Evolutionary conservation across 805 yeast species (phyloP).

Genomic region (Candida arabinofermentans): DNA sequence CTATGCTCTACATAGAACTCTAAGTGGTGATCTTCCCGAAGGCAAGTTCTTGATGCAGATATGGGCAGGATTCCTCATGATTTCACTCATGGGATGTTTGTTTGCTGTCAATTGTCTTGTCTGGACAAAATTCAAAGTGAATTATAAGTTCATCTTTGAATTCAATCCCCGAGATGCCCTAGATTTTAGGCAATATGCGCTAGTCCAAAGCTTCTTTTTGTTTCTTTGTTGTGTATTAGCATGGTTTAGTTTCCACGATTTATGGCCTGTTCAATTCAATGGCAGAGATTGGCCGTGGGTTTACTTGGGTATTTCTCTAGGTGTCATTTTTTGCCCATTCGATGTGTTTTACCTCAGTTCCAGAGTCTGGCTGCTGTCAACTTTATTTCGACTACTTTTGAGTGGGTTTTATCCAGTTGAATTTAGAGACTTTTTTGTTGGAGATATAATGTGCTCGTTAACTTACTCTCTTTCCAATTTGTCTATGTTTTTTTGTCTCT

Average conservation of each 20-base stretch:
- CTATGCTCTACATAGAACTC: slow-evolving; percentile 34
- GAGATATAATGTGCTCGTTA: slow-evolving; percentile 85
- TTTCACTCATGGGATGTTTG: slow-evolving; percentile 54
- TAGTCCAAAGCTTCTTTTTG: slow-evolving; percentile 59
- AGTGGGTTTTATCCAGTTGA: slow-evolving; percentile 94
- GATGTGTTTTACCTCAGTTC: slow-evolving; percentile 53
- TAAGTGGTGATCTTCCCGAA: slow-evolving; percentile 42
- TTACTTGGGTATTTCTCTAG: slow-evolving; percentile 51
- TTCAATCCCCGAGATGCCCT: slow-evolving; percentile 65
- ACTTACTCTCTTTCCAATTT: slow-evolving; percentile 85
- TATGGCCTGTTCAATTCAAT: slow-evolving; percentile 56
- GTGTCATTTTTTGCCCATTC: slow-evolving; percentile 58
- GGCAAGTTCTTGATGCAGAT: slow-evolving; percentile 68
- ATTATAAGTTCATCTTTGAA: slow-evolving; percentile 90
- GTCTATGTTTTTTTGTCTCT: slow-evolving; percentile 82
- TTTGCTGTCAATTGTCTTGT: slow-evolving; percentile 67
- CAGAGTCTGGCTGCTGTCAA: slow-evolving; percentile 71
- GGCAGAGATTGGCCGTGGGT: slow-evolving; percentile 80
- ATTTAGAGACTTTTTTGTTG: slow-evolving; percentile 88
- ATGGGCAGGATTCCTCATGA: slow-evolving; percentile 87
- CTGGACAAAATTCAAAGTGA: slow-evolving; percentile 74
- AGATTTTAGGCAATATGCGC: slow-evolving; percentile 60
- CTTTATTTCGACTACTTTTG: slow-evolving; percentile 65
- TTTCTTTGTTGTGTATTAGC: slow-evolving; percentile 55
- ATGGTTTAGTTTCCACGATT: slow-evolving; percentile 73